Evolutionary conservation across 208 protist species (phyloP).

Genomic region (Acanthamoeba polyphaga): DNA sequence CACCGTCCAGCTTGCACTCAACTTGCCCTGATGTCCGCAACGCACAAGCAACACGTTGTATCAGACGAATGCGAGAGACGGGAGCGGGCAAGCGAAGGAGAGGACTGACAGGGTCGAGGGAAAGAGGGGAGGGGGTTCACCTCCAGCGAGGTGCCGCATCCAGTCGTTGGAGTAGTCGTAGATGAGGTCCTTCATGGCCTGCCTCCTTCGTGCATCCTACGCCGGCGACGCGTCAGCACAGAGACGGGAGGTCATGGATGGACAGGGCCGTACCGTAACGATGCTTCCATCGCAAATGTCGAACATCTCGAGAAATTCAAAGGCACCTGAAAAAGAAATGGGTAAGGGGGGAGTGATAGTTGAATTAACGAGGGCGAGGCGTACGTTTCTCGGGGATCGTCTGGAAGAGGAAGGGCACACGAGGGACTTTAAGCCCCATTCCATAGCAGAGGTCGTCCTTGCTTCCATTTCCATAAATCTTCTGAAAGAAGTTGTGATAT

Average conservation of each 20-base stretch:
- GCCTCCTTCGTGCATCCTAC: not conserved
- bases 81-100: not conserved
- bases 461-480: slow-evolving; percentile 36
- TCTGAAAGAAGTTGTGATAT: slow-evolving; percentile 63
- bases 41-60: not conserved
- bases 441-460: slow-evolving; percentile 56
- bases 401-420: slow-evolving; percentile 46
- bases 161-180: slow-evolving; percentile 46
- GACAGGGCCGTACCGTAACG: not conserved
- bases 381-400: slow-evolving; percentile 59
- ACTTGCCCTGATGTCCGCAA: not conserved
- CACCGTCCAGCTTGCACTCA: slow-evolving; percentile 30
- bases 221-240: not conserved
- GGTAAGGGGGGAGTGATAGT: not conserved
- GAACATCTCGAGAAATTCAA: slow-evolving; percentile 69
- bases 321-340: not conserved
- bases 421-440: slow-evolving; percentile 30
- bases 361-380: not conserved
- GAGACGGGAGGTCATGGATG: not conserved
- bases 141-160: slow-evolving; percentile 10
- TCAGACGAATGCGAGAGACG: too few species aligned
- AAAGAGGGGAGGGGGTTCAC: not conserved
- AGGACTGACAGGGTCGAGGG: not conserved
- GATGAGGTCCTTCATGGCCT: slow-evolving; percentile 19
- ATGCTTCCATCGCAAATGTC: slow-evolving; percentile 39